Evolutionary conservation across 2,329 filamentous ascomycete species (phyloP), one percentile per base, ranked within the genome.

Genomic region (Paecilomyces niveus): DNA sequence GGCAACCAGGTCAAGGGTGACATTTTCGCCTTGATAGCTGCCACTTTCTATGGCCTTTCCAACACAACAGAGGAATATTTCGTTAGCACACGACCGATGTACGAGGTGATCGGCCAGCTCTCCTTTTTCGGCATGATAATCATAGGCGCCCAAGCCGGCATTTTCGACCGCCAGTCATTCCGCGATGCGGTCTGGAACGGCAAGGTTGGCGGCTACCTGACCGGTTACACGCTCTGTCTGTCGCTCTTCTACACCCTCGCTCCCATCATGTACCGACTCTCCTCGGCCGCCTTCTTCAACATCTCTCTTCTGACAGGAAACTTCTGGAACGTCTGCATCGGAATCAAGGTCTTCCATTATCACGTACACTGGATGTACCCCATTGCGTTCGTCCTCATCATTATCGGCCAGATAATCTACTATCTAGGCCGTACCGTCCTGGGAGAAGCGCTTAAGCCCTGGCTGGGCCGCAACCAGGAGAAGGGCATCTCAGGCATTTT

Each of bases 61-160:
- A 99, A 99, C 75, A 89, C 93, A 3, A 88, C 90, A 55, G 93
- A 99, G 76, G 94, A 99, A 77, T 97, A 91, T 81, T 86, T 97
- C 62, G 93, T 97, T 63, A 89, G 84, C 70, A 90, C 89, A 72
- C 82, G 88, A 0, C 93, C 93, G 54, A 81, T 96, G 67, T 96
- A 96, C 78, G 93, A 97, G 76, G 93, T 97, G 32, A 83, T 99
- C 31, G 89, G 90, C 58, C 95, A 96, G 77, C 81, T 99, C 58
- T 92, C 90, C 29, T 83, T 96, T 71, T 96, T 90, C 77, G 94
- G 87, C 59, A 87, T 91, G 77, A 79, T 91, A 72, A 96, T 97
- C 84, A 96, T 95, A 78, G 94, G 92, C 64, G 84, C 89, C 35
- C 91, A 96, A 71, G 90, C 91, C 13, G 89, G 85, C 65, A 96